Percentiles rank a stretch among this genome's conserved stretches.
Conservation (phyloP, 2,329 filamentous ascomycete species). For the Lecanicillium sp. region DNA sequence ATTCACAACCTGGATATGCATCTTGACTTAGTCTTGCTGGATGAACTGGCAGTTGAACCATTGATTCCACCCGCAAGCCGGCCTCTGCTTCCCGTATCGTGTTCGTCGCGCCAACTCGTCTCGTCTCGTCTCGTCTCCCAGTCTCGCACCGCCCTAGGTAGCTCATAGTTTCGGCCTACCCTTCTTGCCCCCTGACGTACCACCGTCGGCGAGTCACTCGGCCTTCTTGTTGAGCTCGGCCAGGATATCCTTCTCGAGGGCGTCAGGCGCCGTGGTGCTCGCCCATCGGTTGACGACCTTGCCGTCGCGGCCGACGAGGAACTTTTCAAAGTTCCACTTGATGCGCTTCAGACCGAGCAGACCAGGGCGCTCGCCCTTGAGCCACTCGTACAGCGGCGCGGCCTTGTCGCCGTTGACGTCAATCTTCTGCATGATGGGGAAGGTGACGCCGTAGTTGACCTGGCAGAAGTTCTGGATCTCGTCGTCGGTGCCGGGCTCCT, state of each 20-base stretch:
- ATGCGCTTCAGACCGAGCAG: conserved; percentile 81
- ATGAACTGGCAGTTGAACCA: too few species aligned
- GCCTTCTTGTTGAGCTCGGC: conserved; percentile 60
- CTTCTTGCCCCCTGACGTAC: neutral
- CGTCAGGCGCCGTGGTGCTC: conserved; percentile 79
- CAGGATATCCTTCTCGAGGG: conserved; percentile 67
- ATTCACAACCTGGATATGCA: too few species aligned
- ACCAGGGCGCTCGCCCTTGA: conserved; percentile 69
- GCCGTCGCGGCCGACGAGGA: conserved; percentile 80
- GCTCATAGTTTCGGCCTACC: conserved; percentile 3
- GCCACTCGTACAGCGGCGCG: conserved; percentile 72
- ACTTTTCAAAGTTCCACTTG: conserved; percentile 99
- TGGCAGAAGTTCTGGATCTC: conserved; percentile 83
- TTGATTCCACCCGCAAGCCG: too few species aligned
- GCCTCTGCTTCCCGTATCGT: neutral
- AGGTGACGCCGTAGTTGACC: conserved; percentile 85
- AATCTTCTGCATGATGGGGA: conserved; percentile 86
- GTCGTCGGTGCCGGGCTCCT: conserved; percentile 80
- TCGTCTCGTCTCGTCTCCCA: neutral
- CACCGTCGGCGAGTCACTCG: neutral
- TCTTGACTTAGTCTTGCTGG: too few species aligned
- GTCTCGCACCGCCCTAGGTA: neutral
- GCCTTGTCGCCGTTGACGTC: conserved; percentile 87
- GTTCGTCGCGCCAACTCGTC: too few species aligned
- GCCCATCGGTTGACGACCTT: conserved; percentile 82